Base-by-base conservation (phyloP, 2,329 filamentous ascomycete species). In the Pseudogymnoascus sp. region DNA sequence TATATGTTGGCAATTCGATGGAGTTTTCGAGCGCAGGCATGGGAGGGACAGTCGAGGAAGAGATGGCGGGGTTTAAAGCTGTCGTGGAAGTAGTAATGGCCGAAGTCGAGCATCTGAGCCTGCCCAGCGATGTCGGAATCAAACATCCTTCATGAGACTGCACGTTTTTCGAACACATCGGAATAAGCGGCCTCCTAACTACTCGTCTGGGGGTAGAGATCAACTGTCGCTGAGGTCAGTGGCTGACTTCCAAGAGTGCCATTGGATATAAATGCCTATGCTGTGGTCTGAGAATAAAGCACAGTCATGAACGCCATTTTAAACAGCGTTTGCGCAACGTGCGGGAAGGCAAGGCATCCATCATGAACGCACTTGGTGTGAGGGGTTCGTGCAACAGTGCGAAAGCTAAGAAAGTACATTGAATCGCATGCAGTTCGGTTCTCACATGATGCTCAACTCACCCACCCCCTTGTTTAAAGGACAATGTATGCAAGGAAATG, bases 1-100 rank as follows among this genome's bases (percentile, higher is more conserved):
- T 90, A n/a, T 97, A 97, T 73, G 90, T 97, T 15, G 90, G 90
- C 21, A 95, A 90, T 72, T 96, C 92, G 35, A 85, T 95, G 69
- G 91, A 87, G 67, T 85, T 97, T 66, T 83, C 84, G 12, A 85
- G 81, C 69, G 82, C 87, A 5, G 89, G 87, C 1, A 83, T 92
- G 69, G 91, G 91, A 8, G 89, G 91, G 17, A 89, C 86, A 0
- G 85, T 93, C 5, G 92, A 97, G 72, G 94, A 97, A 78, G 93
- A 97, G 77, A 92, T 97, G 86, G 91, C 93, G 71, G 91, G 89
- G 0, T 87, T 97, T 69, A 85, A 84, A 70, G 83, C 82, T 66
- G 85, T 96, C 41, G 85, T 92, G 33, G 83, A 89, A 63, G 84
- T 89, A 55, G 82, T 92, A 12, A 77, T 86, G 71, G 76, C 77